Evolutionary conservation across 495 filamentous ascomycete species (phyloP), one percentile per base, ranked within the genome.

Genomic region (Podospora fimiseda): DNA sequence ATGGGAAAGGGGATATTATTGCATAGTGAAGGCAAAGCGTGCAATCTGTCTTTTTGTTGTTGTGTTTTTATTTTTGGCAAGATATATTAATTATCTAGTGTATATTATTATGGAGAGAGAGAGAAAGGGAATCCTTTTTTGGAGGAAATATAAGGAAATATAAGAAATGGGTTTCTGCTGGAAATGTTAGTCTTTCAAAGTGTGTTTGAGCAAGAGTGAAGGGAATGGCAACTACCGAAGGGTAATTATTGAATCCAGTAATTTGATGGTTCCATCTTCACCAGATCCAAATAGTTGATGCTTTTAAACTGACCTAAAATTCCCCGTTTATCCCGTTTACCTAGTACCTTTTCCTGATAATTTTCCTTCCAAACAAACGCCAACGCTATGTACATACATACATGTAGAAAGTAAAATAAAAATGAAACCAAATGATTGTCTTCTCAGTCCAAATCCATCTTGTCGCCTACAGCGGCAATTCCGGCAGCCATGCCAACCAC

Each of bases 361-460:
- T 33, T 33, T 33, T 33, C 27, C 27, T 6, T 11, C 27, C 27
- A 5, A 6, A 33, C 27, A 5, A 33, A 33, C 27, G 27, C 27
- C 27, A 33, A 33, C 27, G 27, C 27, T 33, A 43, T 4, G 40
- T n/a, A 43, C 6, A 43, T 6, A 16, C 6, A 16, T 6, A 16
- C 6, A 16, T 43, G 15, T 7, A 43, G 40, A 43, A 6, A 7
- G 19, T n/a, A 43, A 43, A 16, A 43, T 43, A 43, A 43, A 20
- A 5, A 43, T 43, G 4, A 43, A n/a, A n/a, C n/a, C n/a, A n/a
- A n/a, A n/a, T n/a, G n/a, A n/a, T 33, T 11, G 11, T 33, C 5
- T 33, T 33, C 65, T 58, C 69, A 74, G 51, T 77, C 75, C 14
- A 70, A 47, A 27, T 77, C 67, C 72, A 74, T 75, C 58, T 51